Conservation (phyloP, 2,329 filamentous ascomycete genomes). For the Calonectria pseudoreteaudii region DNA sequence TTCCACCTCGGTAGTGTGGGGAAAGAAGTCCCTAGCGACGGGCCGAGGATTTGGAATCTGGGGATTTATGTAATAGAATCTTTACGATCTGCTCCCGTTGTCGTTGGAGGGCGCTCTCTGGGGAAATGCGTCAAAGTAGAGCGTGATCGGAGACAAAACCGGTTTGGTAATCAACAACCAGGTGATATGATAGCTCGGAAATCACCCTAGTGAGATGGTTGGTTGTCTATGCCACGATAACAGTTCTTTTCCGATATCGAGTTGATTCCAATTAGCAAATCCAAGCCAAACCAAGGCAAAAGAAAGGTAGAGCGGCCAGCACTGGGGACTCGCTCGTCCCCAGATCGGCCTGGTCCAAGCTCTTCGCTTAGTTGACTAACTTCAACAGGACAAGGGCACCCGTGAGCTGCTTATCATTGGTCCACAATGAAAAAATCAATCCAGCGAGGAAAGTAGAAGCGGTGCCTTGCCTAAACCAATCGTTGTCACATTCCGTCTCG, state of each 20-base stretch:
- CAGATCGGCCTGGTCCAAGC: background rate
- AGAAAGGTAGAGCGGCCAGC: background rate
- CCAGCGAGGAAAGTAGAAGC: background rate
- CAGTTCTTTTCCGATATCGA: background rate
- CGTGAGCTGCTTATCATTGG: background rate
- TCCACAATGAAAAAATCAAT: background rate
- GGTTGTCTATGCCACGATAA: background rate
- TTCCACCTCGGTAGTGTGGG: background rate
- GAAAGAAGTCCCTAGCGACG: background rate
- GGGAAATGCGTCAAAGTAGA: background rate
- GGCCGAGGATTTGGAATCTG: background rate
- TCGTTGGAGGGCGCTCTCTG: background rate
- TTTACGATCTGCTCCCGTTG: background rate
- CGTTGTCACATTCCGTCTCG: background rate
- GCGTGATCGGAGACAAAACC: background rate
- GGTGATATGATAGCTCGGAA: background rate
- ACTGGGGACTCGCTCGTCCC: background rate
- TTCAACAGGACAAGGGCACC: background rate
- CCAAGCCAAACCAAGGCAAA: background rate
- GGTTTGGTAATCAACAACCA: background rate
- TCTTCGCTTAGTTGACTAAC: background rate
- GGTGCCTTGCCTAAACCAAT: background rate
- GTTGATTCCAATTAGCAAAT: background rate
- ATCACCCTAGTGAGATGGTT: background rate
- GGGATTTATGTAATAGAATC: background rate